Evolutionary conservation across 208 protist genomes (phyloP).

Genomic region (Leishmania martiniquensis): DNA sequence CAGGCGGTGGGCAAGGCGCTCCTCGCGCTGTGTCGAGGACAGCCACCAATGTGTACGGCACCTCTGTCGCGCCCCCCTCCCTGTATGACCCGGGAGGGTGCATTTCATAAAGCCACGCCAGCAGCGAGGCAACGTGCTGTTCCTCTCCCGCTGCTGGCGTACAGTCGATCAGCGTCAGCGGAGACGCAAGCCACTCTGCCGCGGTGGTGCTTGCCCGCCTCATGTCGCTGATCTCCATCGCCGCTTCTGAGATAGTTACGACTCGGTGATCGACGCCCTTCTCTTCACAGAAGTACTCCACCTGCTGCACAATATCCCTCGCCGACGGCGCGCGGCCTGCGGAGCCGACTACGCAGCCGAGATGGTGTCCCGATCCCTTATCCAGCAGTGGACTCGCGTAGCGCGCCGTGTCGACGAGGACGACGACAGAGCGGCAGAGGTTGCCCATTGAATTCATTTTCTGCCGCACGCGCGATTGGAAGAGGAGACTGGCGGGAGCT

Average conservation of each 20-base stretch:
- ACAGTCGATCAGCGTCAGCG: slow-evolving; percentile 6
- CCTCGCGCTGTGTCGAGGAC: slow-evolving; percentile 24
- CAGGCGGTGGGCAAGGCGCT: slow-evolving; percentile 3
- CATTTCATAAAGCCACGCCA: slow-evolving; percentile 15
- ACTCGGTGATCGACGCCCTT: slow-evolving; percentile 2
- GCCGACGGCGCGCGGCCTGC: background rate
- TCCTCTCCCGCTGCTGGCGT: background rate
- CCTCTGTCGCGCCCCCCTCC: background rate
- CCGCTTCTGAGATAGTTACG: background rate
- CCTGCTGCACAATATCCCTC: background rate
- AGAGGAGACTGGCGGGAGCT: background rate
- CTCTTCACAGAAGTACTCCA: slow-evolving; percentile 1
- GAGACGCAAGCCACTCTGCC: background rate
- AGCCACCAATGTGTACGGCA: slow-evolving; percentile 16
- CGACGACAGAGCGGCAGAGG: slow-evolving; percentile 38
- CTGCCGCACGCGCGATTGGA: background rate
- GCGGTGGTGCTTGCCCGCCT: too few species aligned
- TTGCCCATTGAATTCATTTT: slow-evolving; percentile 50
- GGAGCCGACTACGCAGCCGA: slow-evolving; percentile 22
- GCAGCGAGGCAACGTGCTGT: background rate
- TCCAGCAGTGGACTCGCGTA: background rate
- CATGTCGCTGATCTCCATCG: background rate
- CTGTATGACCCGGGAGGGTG: background rate
- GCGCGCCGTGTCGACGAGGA: slow-evolving; percentile 18
- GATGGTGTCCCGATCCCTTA: slow-evolving; percentile 17